These are phyloP conservation scores for Starmera caribaea DNA, from an alignment of 805 yeast species.

Conservation along the genomic window DNA sequence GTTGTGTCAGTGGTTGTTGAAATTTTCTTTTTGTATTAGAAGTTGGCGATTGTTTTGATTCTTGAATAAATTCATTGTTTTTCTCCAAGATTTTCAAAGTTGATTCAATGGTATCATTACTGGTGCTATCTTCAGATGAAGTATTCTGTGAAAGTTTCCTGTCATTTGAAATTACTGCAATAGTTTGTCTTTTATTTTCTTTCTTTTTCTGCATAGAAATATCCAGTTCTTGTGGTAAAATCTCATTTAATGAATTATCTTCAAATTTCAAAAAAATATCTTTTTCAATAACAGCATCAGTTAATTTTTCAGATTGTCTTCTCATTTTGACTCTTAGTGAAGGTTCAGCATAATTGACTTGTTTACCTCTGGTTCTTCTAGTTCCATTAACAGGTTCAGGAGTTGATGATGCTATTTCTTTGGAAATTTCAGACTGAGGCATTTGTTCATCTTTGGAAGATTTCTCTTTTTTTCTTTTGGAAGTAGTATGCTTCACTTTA, in stretches of 20 bases:
- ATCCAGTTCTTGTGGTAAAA: not conserved
- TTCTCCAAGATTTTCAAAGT: not conserved
- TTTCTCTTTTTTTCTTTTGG: slow-evolving; percentile 20
- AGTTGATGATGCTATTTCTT: slow-evolving; percentile 5
- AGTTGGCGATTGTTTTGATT: slow-evolving; percentile 7
- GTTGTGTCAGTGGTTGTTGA: slow-evolving; percentile 8
- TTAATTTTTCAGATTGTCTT: slow-evolving; percentile 47
- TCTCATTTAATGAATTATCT: not conserved
- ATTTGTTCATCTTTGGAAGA: slow-evolving; percentile 28
- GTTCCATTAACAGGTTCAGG: slow-evolving; percentile 2
- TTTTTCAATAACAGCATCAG: slow-evolving; percentile 42
- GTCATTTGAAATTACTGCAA: not conserved
- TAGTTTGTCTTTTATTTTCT: not conserved
- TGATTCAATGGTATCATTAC: not conserved
- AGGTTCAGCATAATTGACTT: slow-evolving; percentile 59
- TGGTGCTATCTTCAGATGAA: too few species aligned
- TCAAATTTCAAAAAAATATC: not conserved
- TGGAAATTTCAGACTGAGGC: slow-evolving; percentile 20
- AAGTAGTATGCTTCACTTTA: slow-evolving; percentile 20
- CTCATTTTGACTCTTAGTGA: slow-evolving; percentile 62
- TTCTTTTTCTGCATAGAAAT: too few species aligned
- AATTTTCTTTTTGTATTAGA: not conserved
- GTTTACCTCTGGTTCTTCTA: slow-evolving; percentile 41
- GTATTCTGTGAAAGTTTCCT: not conserved
- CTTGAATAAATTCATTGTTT: slow-evolving; percentile 4